Percentiles rank a stretch among this genome's conserved stretches.
phyloP scores from a whole-genome alignment of 2,329 filamentous ascomycete genomes.

The Exophiala aquamarina region DNA sequence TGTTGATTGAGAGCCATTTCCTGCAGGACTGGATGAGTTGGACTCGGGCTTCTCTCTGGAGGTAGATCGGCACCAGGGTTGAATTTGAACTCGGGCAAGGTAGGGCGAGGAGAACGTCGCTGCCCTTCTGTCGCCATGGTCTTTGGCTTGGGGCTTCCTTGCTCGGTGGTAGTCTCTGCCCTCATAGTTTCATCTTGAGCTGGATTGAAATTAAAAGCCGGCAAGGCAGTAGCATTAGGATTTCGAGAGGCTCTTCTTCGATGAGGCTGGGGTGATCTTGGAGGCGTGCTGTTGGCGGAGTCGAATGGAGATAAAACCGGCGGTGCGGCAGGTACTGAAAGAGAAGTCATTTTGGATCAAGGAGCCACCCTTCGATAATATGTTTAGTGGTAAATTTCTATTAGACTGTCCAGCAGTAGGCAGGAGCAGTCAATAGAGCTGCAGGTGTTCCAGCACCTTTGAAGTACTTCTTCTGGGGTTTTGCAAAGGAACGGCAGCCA shows the following conservation, averaged over 20 bases:
- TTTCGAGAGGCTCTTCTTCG: constrained; percentile 23
- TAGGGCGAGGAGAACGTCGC: constrained; percentile 13
- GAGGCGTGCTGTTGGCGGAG: constrained; percentile 9
- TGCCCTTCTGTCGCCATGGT: constrained; percentile 9
- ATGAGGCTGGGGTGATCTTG: constrained; percentile 20
- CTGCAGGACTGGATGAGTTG: constrained; percentile 30
- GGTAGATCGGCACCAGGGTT: constrained; percentile 29
- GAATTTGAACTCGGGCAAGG: constrained; percentile 29
- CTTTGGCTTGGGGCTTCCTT: neutral
- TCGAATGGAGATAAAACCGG: constrained; percentile 19
- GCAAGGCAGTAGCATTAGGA: constrained; percentile 23
- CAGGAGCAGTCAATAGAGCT: constrained; percentile 12
- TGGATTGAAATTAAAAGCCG: constrained; percentile 26
- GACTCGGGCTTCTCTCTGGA: constrained; percentile 21
- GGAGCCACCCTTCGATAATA: constrained; percentile 32
- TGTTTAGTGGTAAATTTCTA: no score
- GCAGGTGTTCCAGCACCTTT: constrained; percentile 24
- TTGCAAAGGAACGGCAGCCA: constrained; percentile 17
- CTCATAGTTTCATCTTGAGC: constrained; percentile 15
- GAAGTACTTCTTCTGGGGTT: constrained; percentile 10
- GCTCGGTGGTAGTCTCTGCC: constrained; percentile 6
- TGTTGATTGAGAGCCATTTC: constrained; percentile 31
- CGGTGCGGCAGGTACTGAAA: constrained; percentile 21
- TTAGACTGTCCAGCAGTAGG: constrained; percentile 23
- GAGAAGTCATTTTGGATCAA: constrained; percentile 52